These are phyloP conservation scores for Pseudotsuga menziesii DNA, from an alignment of 75 land plant species.

Conservation along the genomic window DNA sequence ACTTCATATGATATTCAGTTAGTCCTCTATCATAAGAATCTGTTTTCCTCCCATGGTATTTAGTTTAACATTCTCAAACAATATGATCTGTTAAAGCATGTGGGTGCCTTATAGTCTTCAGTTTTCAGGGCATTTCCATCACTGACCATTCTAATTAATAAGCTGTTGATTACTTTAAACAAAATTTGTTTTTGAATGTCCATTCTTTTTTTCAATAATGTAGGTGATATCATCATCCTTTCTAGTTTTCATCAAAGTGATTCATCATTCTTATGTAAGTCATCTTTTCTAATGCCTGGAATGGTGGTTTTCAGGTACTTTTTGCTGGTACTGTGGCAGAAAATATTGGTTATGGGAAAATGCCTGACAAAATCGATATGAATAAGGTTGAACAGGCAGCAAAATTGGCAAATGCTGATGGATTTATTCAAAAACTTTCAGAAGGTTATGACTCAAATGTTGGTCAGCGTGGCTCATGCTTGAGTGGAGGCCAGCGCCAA, in stretches of 20 bases:
- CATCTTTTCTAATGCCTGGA: conserved; percentile 8
- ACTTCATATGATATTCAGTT: too few relatives aligned
- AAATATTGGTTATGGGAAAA: conserved; percentile 88
- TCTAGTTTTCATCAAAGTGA: neutral
- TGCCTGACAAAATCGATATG: conserved; percentile 61
- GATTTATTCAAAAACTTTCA: conserved; percentile 70
- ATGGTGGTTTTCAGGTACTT: conserved; percentile 46
- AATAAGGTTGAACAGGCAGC: conserved; percentile 66
- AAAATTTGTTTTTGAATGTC: too few relatives aligned
- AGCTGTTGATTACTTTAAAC: too few relatives aligned
- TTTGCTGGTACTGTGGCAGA: conserved; percentile 94
- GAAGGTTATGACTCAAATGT: conserved; percentile 69
- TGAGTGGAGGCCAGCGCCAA: conserved; percentile 99
- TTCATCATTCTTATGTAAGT: neutral
- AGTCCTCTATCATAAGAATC: too few relatives aligned
- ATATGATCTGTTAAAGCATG: too few relatives aligned
- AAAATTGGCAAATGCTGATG: conserved; percentile 77
- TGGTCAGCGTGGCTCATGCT: conserved; percentile 70
- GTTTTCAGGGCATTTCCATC: too few relatives aligned
- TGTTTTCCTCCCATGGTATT: too few relatives aligned
- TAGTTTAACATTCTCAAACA: too few relatives aligned
- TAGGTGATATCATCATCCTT: neutral
- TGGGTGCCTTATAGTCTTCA: too few relatives aligned
- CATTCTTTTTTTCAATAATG: too few relatives aligned
- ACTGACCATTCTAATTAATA: too few relatives aligned